Percentiles rank a stretch among this genome's conserved stretches.
phyloP scores from a whole-genome alignment of 352 stramenopile genomes.

The Plasmopara viticola region DNA sequence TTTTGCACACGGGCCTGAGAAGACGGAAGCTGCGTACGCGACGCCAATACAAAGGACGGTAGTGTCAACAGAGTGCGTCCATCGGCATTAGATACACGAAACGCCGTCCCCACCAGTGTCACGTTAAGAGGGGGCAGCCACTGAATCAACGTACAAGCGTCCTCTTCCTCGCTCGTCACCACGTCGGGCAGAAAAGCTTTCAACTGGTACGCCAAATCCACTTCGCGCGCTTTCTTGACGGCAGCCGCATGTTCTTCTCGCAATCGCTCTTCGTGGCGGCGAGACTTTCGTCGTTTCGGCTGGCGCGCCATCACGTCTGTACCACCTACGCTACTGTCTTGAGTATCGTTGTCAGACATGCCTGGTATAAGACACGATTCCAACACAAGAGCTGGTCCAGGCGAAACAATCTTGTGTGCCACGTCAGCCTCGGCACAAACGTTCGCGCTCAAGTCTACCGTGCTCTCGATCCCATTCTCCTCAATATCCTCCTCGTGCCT shows the following conservation, averaged over 20 bases:
- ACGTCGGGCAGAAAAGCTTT: slow-evolving; percentile 33
- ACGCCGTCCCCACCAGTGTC: slow-evolving; percentile 24
- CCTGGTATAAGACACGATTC: slow-evolving; percentile 12
- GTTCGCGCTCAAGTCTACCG: background rate
- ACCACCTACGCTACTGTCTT: slow-evolving; percentile 21
- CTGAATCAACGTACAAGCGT: slow-evolving; percentile 8
- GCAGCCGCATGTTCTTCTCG: slow-evolving; percentile 64
- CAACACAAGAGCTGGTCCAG: slow-evolving; percentile 2
- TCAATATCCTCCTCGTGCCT: background rate
- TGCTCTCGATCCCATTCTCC: background rate
- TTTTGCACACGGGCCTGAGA: slow-evolving; percentile 6
- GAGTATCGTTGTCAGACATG: slow-evolving; percentile 37
- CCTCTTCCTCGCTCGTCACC: slow-evolving; percentile 3
- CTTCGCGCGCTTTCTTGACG: slow-evolving; percentile 50
- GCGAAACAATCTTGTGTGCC: background rate
- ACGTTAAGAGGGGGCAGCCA: slow-evolving; percentile 27
- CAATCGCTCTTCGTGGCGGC: slow-evolving; percentile 55
- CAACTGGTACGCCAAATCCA: slow-evolving; percentile 51
- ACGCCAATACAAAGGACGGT: slow-evolving; percentile 15
- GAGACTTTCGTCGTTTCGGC: slow-evolving; percentile 47
- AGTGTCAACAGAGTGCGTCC: slow-evolving; percentile 10
- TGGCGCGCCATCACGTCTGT: background rate
- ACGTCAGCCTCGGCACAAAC: background rate
- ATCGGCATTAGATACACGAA: slow-evolving; percentile 21
- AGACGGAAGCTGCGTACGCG: slow-evolving; percentile 1